Percentiles rank a stretch among this genome's conserved stretches.
phyloP scores from a whole-genome alignment of 345 rosid species.

The Geranium rotundifolium region DNA sequence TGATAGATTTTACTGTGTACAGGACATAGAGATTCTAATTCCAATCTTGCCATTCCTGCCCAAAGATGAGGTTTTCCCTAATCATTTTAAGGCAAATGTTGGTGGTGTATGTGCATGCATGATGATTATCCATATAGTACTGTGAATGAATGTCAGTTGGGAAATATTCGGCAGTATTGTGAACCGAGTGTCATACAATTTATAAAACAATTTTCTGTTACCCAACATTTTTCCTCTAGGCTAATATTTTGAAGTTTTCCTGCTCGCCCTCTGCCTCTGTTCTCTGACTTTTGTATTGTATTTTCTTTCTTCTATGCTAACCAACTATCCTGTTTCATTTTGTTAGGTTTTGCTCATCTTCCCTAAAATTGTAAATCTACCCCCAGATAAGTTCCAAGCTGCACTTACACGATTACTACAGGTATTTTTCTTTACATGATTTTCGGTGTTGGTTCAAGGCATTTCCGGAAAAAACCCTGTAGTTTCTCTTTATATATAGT shows the following conservation, averaged over 20 bases:
- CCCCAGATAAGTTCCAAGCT: slow-evolving; percentile 65
- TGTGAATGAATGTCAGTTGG: background rate
- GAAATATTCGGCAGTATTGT: background rate
- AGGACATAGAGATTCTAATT: slow-evolving; percentile 82
- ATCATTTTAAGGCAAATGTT: slow-evolving; percentile 3
- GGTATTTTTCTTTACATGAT: slow-evolving; percentile 35
- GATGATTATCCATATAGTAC: background rate
- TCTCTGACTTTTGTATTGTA: background rate
- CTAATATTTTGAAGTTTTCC: background rate
- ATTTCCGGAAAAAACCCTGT: too few relatives aligned
- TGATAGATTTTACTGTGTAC: slow-evolving; percentile 28
- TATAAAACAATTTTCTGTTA: background rate
- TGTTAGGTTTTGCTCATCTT: slow-evolving; percentile 54
- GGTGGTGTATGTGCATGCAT: slow-evolving; percentile 1
- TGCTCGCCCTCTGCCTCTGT: background rate
- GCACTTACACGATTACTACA: slow-evolving; percentile 63
- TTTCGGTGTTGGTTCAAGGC: background rate
- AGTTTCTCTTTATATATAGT: too few relatives aligned
- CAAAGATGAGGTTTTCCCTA: slow-evolving; percentile 63
- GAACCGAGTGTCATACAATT: background rate
- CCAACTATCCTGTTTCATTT: background rate
- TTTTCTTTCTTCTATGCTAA: background rate
- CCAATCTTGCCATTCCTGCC: slow-evolving; percentile 80
- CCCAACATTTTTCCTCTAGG: background rate
- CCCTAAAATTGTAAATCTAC: slow-evolving; percentile 73